Evolutionary conservation across 257 asterid species (phyloP).

Genomic region (Eustoma russellianum): DNA sequence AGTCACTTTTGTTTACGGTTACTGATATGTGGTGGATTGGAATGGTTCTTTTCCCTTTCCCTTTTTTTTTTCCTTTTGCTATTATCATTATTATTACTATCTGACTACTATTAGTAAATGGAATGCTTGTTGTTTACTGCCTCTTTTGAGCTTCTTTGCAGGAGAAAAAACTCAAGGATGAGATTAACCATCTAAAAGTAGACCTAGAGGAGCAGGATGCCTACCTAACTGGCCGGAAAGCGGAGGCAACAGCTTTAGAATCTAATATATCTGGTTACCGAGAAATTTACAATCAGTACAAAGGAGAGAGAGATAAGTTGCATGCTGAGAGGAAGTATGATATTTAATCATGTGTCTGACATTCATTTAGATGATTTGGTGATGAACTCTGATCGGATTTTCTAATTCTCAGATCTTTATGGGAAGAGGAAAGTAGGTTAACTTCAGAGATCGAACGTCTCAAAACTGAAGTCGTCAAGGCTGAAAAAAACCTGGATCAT

Average conservation of each 20-base stretch:
- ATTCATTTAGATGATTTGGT: neutral
- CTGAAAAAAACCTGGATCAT: conserved; percentile 94
- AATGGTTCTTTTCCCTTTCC: too few species aligned
- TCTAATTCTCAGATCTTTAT: conserved; percentile 51
- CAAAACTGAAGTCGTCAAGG: conserved; percentile 76
- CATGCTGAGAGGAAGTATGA: conserved; percentile 88
- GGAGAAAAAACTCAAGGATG: conserved; percentile 72
- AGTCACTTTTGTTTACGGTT: too few species aligned
- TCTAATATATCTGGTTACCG: conserved; percentile 68
- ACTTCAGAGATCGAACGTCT: conserved; percentile 73
- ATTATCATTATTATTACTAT: neutral
- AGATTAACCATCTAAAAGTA: conserved; percentile 63
- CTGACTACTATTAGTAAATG: neutral
- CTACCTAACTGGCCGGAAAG: conserved; percentile 54
- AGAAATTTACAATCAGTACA: conserved; percentile 55
- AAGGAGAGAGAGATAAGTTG: conserved; percentile 62
- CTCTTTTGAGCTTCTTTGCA: conserved; percentile 20
- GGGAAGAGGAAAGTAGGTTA: conserved; percentile 76
- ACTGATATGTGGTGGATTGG: too few species aligned
- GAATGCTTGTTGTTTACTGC: neutral
- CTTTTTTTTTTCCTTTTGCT: too few species aligned
- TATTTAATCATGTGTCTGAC: conserved; percentile 14
- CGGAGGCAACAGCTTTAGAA: conserved; percentile 51
- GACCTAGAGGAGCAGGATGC: conserved; percentile 64
- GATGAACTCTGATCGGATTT: conserved; percentile 13